Percentiles rank a stretch among this genome's conserved stretches.
These are phyloP conservation scores for Podospora fimiseda DNA, from an alignment of 495 filamentous ascomycete genomes.

Conservation along the genomic window DNA sequence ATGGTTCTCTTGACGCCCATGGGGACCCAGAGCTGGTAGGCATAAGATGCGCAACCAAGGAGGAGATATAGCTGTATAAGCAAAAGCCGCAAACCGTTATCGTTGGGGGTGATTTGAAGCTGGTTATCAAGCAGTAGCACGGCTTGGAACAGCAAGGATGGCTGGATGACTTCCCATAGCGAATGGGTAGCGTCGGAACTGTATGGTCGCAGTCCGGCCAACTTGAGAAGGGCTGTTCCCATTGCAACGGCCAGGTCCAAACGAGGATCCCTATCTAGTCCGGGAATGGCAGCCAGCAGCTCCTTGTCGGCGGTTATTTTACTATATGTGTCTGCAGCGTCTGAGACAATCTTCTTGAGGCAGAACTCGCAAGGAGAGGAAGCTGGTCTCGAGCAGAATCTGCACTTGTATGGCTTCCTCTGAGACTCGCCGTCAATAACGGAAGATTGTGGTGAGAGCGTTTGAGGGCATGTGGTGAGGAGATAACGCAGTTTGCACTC, in stretches of 20 bases:
- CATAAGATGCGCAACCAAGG: conserved; percentile 37
- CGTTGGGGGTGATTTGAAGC: conserved; percentile 27
- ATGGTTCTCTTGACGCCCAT: conserved; percentile 46
- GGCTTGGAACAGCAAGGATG: conserved; percentile 38
- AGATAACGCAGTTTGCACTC: conserved; percentile 27
- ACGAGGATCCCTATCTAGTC: conserved; percentile 35
- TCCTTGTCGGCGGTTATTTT: conserved; percentile 23
- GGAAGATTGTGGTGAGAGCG: conserved; percentile 19
- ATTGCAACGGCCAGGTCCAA: conserved; percentile 39
- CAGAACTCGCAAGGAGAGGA: conserved; percentile 27
- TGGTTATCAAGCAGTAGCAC: conserved; percentile 41
- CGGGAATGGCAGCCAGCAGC: conserved; percentile 20
- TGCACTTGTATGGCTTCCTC: conserved; percentile 23
- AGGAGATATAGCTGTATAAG: conserved; percentile 42
- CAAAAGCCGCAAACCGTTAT: conserved; percentile 36
- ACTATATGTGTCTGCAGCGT: conserved; percentile 24
- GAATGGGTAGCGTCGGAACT: conserved; percentile 13
- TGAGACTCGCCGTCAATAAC: conserved; percentile 18
- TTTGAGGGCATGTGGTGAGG: conserved; percentile 28
- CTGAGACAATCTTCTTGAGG: conserved; percentile 25
- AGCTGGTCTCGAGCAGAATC: conserved; percentile 18
- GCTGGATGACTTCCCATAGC: conserved; percentile 25
- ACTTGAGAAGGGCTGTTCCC: conserved; percentile 39
- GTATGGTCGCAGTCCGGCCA: conserved; percentile 27
- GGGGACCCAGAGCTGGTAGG: conserved; percentile 36